Conservation (phyloP, 352 stramenopile species). For the Phytophthora cajani region DNA sequence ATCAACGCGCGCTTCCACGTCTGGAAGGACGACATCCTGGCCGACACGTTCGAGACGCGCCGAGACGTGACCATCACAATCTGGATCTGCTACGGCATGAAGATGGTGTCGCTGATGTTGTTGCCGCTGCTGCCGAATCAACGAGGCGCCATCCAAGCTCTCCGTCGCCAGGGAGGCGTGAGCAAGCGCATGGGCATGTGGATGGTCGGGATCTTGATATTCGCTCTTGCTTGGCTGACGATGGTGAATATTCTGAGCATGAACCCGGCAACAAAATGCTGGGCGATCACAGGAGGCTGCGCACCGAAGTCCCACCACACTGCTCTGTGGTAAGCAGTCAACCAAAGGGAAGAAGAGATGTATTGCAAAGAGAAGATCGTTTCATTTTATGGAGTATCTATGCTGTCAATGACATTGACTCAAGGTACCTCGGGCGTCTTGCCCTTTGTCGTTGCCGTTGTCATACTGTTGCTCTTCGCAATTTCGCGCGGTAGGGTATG, state of each 20-base stretch:
- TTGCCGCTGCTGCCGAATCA: constrained; percentile 58
- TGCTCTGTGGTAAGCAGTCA: neutral
- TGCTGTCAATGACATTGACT: too few relatives aligned
- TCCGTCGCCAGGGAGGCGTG: constrained; percentile 47
- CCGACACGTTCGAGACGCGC: constrained; percentile 50
- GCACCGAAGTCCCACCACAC: constrained; percentile 25
- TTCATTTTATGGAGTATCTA: too few relatives aligned
- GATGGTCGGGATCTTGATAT: constrained; percentile 42
- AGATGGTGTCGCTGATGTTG: constrained; percentile 58
- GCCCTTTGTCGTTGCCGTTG: too few relatives aligned
- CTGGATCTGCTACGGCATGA: constrained; percentile 63
- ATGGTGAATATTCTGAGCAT: constrained; percentile 59
- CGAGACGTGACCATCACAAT: constrained; percentile 68
- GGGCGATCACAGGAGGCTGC: constrained; percentile 63
- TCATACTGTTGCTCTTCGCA: too few relatives aligned
- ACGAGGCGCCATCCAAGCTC: constrained; percentile 54
- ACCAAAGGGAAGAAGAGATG: neutral
- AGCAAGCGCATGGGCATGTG: constrained; percentile 44
- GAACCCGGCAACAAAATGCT: constrained; percentile 62
- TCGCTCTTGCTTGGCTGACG: constrained; percentile 49
- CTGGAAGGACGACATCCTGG: constrained; percentile 56
- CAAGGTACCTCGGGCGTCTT: too few relatives aligned
- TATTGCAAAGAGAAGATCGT: neutral
- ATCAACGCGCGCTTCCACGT: constrained; percentile 59
- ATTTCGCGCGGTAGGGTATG: too few relatives aligned